phyloP scores from a whole-genome alignment of 2,329 filamentous ascomycete genomes.

The Aspergillus terreus region DNA sequence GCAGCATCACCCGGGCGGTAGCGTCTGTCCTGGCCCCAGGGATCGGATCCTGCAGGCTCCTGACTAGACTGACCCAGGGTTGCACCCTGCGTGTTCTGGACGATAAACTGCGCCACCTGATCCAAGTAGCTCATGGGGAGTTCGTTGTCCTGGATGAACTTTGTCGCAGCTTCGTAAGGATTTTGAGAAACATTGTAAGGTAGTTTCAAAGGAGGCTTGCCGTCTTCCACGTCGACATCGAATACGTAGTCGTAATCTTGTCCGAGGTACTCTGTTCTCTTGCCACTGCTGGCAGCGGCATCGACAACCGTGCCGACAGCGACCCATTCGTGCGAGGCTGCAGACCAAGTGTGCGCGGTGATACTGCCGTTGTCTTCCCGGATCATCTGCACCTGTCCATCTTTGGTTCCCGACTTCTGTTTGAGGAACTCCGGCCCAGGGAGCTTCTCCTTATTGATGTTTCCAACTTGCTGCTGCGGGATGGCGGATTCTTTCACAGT shows the following conservation, averaged over 20 bases:
- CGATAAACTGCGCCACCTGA: conserved; percentile 88
- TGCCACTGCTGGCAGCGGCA: conserved; percentile 75
- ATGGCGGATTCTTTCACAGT: conserved; percentile 80
- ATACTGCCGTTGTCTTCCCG: conserved; percentile 75
- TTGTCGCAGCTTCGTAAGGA: conserved; percentile 84
- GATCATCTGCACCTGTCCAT: conserved; percentile 93
- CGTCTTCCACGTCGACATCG: conserved; percentile 93
- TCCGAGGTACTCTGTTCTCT: conserved; percentile 72
- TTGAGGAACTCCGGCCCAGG: conserved; percentile 84
- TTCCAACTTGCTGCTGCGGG: conserved; percentile 76
- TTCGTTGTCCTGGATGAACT: conserved; percentile 86
- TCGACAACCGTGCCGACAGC: conserved; percentile 94
- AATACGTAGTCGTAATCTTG: conserved; percentile 96
- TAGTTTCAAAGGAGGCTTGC: conserved; percentile 87
- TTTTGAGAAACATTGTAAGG: conserved; percentile 92
- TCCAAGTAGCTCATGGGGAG: conserved; percentile 84
- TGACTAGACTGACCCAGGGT: conserved; percentile 64
- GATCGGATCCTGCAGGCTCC: conserved; percentile 58
- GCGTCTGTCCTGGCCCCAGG: conserved; percentile 72
- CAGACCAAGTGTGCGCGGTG: conserved; percentile 85
- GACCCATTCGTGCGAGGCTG: conserved; percentile 68
- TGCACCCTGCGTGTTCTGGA: conserved; percentile 81
- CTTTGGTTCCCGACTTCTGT: conserved; percentile 82
- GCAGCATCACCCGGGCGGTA: conserved; percentile 69
- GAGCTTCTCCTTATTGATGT: conserved; percentile 86